A percentile compares a stretch with the other conserved stretches of the same genome.
These are phyloP conservation scores for Ophiobolus disseminans DNA, from an alignment of 2,329 filamentous ascomycete species.

Conservation along the genomic window DNA sequence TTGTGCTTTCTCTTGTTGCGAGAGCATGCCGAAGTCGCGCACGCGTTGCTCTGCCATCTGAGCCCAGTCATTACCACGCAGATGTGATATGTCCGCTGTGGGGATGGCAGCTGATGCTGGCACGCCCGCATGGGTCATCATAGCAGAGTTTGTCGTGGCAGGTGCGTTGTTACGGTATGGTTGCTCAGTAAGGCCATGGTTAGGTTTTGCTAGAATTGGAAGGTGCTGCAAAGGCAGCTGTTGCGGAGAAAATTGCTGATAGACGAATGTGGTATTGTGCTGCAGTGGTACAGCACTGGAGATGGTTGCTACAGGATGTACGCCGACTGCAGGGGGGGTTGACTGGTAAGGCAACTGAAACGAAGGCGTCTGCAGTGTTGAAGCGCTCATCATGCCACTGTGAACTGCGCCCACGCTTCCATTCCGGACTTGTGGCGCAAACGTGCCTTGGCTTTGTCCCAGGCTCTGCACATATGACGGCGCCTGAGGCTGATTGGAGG, in stretches of 20 bases:
- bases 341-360: too few species aligned
- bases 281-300: too few species aligned
- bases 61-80: neutral
- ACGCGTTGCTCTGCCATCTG: neutral
- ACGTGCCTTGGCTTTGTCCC: neutral
- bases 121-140: neutral
- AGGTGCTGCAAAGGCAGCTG: neutral
- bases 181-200: neutral
- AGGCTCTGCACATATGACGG: neutral
- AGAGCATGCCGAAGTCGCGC: neutral
- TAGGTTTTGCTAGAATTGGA: neutral
- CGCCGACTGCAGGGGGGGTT: too few species aligned
- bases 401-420: neutral
- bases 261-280: neutral
- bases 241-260: neutral
- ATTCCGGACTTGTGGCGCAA: neutral
- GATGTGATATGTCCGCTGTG: neutral
- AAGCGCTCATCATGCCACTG: neutral
- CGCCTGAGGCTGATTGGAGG: neutral
- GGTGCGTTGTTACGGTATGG: neutral
- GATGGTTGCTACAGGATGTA: too few species aligned
- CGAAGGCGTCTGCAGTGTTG: too few species aligned
- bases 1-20: neutral
- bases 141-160: too few species aligned
- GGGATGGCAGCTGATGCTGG: neutral